A percentile compares a stretch with the other conserved stretches of the same genome.
phyloP scores from a whole-genome alignment of 352 stramenopile species.

The Paralagenidium karlingii region DNA sequence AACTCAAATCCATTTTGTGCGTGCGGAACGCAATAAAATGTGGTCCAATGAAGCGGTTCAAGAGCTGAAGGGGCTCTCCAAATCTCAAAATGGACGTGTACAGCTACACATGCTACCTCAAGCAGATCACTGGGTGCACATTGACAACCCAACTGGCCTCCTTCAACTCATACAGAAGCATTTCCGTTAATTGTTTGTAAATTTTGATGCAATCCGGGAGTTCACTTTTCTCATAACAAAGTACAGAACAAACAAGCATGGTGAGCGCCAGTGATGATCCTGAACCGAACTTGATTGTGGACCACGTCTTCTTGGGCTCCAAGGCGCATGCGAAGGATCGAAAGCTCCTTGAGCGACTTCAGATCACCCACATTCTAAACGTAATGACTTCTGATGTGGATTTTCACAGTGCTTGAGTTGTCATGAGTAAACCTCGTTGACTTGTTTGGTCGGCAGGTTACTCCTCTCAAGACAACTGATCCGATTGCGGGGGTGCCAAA shows the following conservation, averaged over 20 bases:
- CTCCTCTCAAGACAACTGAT: slow-evolving; percentile 59
- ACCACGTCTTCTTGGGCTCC: slow-evolving; percentile 63
- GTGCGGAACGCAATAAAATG: slow-evolving; percentile 62
- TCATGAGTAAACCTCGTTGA: no score
- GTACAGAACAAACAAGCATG: no score
- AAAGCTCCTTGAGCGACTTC: slow-evolving; percentile 32
- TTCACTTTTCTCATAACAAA: no score
- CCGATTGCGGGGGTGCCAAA: slow-evolving; percentile 79
- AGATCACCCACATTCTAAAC: slow-evolving; percentile 79
- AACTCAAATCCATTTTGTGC: slow-evolving; percentile 63
- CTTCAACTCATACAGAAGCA: slow-evolving; percentile 39
- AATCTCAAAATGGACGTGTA: slow-evolving; percentile 17
- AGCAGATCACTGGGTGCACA: slow-evolving; percentile 77
- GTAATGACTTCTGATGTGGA: slow-evolving; percentile 10
- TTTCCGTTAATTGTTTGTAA: no score
- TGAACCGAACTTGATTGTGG: slow-evolving; percentile 41
- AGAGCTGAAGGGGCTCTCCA: slow-evolving; percentile 22
- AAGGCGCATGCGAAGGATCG: slow-evolving; percentile 49
- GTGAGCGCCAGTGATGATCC: no score
- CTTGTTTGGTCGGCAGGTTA: no score
- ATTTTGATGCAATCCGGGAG: no score
- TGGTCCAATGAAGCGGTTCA: slow-evolving; percentile 39
- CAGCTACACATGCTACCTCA: slow-evolving; percentile 57
- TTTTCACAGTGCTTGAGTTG: not conserved
- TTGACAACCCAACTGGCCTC: slow-evolving; percentile 67